Base-by-base conservation (phyloP, 1,284 basidiomycete species). In the Takashimella tepidaria region DNA sequence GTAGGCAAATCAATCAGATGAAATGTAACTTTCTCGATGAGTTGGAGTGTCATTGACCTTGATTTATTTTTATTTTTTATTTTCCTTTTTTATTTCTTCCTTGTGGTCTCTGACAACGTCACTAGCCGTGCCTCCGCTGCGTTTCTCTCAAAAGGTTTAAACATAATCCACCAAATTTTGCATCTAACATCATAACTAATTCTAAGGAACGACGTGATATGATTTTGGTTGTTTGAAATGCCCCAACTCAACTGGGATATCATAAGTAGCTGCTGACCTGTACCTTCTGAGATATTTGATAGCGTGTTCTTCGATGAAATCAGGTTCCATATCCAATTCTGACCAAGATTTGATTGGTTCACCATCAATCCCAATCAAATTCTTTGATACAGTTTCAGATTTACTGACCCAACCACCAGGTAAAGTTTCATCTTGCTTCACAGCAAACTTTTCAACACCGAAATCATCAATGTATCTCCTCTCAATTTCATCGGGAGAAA, bases 231-330 rank as follows among this genome's bases (percentile, higher is more conserved):
- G 64, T 61, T 76, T 77, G 58, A 75, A 64, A 47, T 70, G 62
- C 37, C 69, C 71, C 24, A 64, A 66, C 64, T 79, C 76, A 52
- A 79, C 69, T 21, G 77, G 75, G 48, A 70, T 60, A 58, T 78
- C 75, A 54, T 73, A 79, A 57, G 70, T 69, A 22, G 71, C 67
- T 41, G 88, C 83, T 60, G 85, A 84, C 67, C 95, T 84, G 80
- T 89, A 97, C 71, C 89, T 82, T 73, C 93, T 83, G 63, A 98
- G 79, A 77, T 95, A 96, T 60, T 85, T 84, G 75, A 97, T 88
- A 13, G 92, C 93, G 59, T 89, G 84, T 58, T 88, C 84, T 78
- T 98, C 95, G 57, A 98, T 82, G 66, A 86, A 84, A 60, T 89
- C 84, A 31, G 95, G 93, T 46, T 81, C 79, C 52, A 82, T 81